These are phyloP conservation scores for Closterium sp. DNA, from an alignment of 139 green algal genomes.

Conservation along the genomic window DNA sequence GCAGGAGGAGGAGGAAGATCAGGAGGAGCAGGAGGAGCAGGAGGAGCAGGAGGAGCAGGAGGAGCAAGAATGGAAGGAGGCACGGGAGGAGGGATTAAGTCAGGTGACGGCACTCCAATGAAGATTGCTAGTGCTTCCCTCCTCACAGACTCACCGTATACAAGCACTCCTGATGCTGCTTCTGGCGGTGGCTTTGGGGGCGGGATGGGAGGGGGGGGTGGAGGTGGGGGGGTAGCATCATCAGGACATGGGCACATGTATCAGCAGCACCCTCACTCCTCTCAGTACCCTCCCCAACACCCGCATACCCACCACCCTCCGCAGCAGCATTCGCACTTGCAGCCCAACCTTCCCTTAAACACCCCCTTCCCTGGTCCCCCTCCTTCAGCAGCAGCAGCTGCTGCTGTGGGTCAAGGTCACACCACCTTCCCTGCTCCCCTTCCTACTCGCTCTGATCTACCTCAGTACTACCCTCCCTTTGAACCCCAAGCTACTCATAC, in stretches of 20 bases:
- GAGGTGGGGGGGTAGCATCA: neutral
- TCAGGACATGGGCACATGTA: neutral
- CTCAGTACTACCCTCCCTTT: neutral
- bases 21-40: neutral
- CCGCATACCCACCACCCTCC: neutral
- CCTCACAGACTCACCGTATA: neutral
- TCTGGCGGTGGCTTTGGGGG: neutral
- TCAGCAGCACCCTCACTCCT: neutral
- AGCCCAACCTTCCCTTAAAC: neutral
- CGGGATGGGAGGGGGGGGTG: neutral
- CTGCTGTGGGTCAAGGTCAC: neutral
- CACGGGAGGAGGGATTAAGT: neutral
- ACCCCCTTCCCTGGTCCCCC: neutral
- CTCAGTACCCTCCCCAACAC: neutral
- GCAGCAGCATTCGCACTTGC: neutral
- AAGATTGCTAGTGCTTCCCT: neutral
- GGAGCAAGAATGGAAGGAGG: too few species aligned
- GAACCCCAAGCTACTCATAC: too few species aligned
- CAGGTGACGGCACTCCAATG: neutral
- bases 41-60: neutral
- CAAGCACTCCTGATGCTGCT: neutral
- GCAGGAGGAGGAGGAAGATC: neutral
- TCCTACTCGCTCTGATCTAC: neutral
- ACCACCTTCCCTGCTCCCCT: neutral
- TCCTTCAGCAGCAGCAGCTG: neutral